These are phyloP conservation scores for Amanita jacksonii DNA, from an alignment of 768 basidiomycete genomes.

Conservation along the genomic window DNA sequence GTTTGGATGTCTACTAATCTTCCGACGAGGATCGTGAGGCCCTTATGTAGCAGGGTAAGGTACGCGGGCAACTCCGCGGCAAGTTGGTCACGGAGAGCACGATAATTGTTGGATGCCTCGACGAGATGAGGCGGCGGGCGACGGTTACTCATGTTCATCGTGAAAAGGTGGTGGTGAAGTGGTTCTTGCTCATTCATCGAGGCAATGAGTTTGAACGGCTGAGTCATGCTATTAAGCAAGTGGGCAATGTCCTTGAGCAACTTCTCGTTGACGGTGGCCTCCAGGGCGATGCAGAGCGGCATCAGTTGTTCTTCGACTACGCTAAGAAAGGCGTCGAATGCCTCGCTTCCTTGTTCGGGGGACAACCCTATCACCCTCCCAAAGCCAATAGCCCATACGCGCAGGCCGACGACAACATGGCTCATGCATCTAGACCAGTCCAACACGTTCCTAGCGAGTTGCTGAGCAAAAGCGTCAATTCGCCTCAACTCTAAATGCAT, in stretches of 20 bases:
- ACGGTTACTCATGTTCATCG: constrained; percentile 55
- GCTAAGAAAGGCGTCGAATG: constrained; percentile 60
- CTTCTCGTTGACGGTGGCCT: constrained; percentile 39
- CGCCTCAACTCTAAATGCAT: constrained; percentile 49
- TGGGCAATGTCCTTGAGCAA: constrained; percentile 50
- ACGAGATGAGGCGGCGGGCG: constrained; percentile 59
- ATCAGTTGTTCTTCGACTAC: constrained; percentile 48
- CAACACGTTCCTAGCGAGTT: constrained; percentile 50
- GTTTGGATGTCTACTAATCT: constrained; percentile 50
- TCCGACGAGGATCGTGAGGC: constrained; percentile 41
- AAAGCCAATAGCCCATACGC: constrained; percentile 57
- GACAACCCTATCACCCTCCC: constrained; percentile 57
- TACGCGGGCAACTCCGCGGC: constrained; percentile 62
- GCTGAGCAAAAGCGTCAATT: constrained; percentile 48
- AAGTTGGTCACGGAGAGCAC: constrained; percentile 67
- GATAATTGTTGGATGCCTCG: constrained; percentile 67
- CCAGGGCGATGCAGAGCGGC: constrained; percentile 42
- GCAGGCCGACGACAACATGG: constrained; percentile 37
- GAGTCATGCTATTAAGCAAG: constrained; percentile 47
- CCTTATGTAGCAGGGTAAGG: constrained; percentile 47
- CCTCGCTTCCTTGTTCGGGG: constrained; percentile 39
- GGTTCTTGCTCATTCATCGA: constrained; percentile 71
- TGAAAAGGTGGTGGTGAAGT: constrained; percentile 59
- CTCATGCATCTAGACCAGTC: constrained; percentile 53
- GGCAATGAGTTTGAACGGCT: constrained; percentile 56